Conservation (phyloP, 2,329 filamentous ascomycete genomes). For the Aspergillus sp. region DNA sequence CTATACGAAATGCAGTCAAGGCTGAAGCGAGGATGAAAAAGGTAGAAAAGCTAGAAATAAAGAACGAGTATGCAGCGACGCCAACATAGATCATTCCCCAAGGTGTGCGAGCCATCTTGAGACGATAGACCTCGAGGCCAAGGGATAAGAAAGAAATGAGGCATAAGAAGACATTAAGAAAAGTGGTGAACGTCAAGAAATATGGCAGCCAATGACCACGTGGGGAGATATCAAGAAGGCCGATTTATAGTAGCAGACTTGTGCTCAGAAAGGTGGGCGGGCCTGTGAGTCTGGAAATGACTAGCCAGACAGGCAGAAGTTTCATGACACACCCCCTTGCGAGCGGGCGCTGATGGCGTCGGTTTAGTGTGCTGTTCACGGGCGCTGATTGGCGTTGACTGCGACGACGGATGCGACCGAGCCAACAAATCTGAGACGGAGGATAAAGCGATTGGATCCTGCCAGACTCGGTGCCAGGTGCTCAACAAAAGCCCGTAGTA, state of each 20-base stretch:
- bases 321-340: not conserved
- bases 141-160: not conserved
- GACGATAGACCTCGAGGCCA: not conserved
- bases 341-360: not conserved
- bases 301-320: constrained; percentile 6
- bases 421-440: not conserved
- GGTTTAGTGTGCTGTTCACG: not conserved
- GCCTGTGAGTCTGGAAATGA: not conserved
- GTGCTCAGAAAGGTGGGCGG: not conserved
- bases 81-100: constrained; percentile 24
- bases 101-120: constrained; percentile 15
- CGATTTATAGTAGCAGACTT: not conserved
- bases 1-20: constrained; percentile 27
- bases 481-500: not conserved
- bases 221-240: not conserved
- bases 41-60: constrained; percentile 33
- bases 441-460: not conserved
- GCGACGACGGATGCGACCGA: not conserved
- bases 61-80: constrained; percentile 32
- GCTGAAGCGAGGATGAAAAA: constrained; percentile 26
- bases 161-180: not conserved
- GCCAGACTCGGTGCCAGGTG: not conserved
- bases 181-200: not conserved
- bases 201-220: not conserved
- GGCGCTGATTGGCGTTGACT: constrained; percentile 1